These are phyloP conservation scores for Syzygium malaccense DNA, from an alignment of 441 rosid species.

Conservation along the genomic window DNA sequence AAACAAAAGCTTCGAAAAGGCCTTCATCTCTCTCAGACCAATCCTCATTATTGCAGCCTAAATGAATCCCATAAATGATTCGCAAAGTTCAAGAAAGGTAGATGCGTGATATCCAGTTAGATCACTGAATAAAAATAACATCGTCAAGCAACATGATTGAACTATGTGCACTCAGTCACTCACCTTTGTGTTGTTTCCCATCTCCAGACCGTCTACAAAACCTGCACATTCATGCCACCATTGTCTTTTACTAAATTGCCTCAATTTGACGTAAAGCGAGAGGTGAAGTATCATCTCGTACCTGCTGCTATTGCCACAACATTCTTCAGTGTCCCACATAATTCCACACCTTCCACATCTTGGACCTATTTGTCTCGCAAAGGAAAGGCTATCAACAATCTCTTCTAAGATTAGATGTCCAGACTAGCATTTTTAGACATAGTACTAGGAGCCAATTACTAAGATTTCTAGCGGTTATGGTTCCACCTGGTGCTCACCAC, in stretches of 20 bases:
- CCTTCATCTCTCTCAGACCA: constrained; percentile 90
- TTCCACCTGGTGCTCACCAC: neutral
- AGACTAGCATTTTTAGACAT: neutral
- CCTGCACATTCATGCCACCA: constrained; percentile 27
- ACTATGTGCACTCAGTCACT: neutral
- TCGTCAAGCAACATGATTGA: neutral
- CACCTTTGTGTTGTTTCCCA: constrained; percentile 98
- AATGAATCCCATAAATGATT: neutral
- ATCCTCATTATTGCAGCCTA: constrained; percentile 99
- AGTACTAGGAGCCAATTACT: neutral
- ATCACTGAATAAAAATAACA: neutral
- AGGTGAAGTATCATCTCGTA: constrained; percentile 5
- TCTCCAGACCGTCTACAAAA: constrained; percentile 92
- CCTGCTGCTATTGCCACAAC: constrained; percentile 95
- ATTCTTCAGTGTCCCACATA: constrained; percentile 95
- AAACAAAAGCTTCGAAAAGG: constrained; percentile 77
- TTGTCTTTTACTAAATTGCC: neutral
- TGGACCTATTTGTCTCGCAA: constrained; percentile 39
- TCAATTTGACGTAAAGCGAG: neutral
- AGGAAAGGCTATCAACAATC: neutral
- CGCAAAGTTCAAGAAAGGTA: neutral
- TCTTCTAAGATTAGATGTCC: neutral
- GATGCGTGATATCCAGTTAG: neutral
- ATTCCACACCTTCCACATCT: constrained; percentile 94
- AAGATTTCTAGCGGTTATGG: neutral